Conservation (phyloP, 2,329 filamentous ascomycete genomes). For the Stagonosporopsis rhizophila region DNA sequence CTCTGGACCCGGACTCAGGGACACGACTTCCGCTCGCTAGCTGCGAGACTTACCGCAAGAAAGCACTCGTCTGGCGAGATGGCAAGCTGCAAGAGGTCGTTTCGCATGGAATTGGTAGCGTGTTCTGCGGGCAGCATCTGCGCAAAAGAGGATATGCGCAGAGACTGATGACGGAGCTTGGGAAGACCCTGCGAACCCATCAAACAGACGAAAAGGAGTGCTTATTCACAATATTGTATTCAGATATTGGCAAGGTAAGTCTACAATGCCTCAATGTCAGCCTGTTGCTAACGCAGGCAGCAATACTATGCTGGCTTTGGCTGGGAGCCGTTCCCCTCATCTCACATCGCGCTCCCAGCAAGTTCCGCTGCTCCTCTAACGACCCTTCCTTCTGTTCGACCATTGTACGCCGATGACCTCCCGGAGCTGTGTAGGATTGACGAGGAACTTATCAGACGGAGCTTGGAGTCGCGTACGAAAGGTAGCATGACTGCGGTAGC, state of each 20-base stretch:
- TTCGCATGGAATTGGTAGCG: constrained; percentile 78
- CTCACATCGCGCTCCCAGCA: constrained; percentile 63
- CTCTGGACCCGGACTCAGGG: constrained; percentile 46
- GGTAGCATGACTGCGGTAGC: constrained; percentile 65
- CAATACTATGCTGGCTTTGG: constrained; percentile 78
- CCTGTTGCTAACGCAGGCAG: constrained; percentile 73
- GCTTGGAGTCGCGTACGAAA: constrained; percentile 54
- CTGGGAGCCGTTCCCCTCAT: constrained; percentile 77
- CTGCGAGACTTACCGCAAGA: constrained; percentile 64
- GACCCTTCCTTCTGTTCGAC: constrained; percentile 39
- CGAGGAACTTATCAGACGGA: constrained; percentile 65
- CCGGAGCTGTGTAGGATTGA: constrained; percentile 68
- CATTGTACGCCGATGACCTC: constrained; percentile 68
- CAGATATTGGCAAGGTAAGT: constrained; percentile 73
- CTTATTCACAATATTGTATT: constrained; percentile 81
- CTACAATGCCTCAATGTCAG: constrained; percentile 56
- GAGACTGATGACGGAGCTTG: constrained; percentile 77
- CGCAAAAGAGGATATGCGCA: constrained; percentile 78
- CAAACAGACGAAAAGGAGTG: constrained; percentile 53
- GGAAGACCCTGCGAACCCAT: constrained; percentile 60
- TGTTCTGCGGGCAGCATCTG: constrained; percentile 74
- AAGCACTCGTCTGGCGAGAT: constrained; percentile 53
- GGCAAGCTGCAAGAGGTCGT: constrained; percentile 63
- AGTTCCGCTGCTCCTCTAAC: constrained; percentile 4
- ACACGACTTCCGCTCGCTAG: constrained; percentile 60